phyloP scores from a whole-genome alignment of 2,329 filamentous ascomycete species.

The Fusarium sp. region DNA sequence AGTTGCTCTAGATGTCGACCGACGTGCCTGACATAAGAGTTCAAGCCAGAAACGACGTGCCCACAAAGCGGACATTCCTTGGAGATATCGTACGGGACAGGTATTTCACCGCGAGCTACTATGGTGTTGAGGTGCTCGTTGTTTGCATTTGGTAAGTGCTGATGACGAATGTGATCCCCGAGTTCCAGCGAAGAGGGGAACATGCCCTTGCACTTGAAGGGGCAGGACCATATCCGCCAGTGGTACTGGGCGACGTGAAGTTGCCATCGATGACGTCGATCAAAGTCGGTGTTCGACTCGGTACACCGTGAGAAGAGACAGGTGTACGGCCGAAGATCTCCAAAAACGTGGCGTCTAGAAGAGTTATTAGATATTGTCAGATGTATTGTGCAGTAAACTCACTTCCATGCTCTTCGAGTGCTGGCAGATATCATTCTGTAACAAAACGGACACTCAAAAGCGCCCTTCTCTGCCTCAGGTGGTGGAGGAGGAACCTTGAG shows the following conservation, averaged over 20 bases:
- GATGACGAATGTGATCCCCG: neutral
- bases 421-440: constrained; percentile 47
- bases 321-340: constrained; percentile 52
- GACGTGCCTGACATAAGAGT: constrained; percentile 39
- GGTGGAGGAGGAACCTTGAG: constrained; percentile 39
- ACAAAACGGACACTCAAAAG: constrained; percentile 55
- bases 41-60: constrained; percentile 6
- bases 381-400: neutral
- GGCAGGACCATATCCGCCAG: constrained; percentile 39
- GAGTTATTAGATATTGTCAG: neutral
- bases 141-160: neutral
- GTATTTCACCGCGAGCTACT: neutral
- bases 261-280: constrained; percentile 37
- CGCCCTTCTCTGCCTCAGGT: constrained; percentile 28
- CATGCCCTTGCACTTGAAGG: constrained; percentile 22
- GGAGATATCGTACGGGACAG: neutral
- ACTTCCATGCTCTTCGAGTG: constrained; percentile 46
- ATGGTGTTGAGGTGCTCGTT: neutral
- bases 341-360: constrained; percentile 49
- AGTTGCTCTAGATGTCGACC: constrained; percentile 41
- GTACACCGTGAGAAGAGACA: constrained; percentile 46
- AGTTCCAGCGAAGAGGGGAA: neutral
- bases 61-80: constrained; percentile 33
- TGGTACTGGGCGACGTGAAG: constrained; percentile 38
- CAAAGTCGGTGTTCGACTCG: constrained; percentile 29